These are phyloP conservation scores for thale cress (Arabidopsis thaliana) DNA, from an alignment of 345 rosid genomes.

Conservation along the genomic window DNA sequence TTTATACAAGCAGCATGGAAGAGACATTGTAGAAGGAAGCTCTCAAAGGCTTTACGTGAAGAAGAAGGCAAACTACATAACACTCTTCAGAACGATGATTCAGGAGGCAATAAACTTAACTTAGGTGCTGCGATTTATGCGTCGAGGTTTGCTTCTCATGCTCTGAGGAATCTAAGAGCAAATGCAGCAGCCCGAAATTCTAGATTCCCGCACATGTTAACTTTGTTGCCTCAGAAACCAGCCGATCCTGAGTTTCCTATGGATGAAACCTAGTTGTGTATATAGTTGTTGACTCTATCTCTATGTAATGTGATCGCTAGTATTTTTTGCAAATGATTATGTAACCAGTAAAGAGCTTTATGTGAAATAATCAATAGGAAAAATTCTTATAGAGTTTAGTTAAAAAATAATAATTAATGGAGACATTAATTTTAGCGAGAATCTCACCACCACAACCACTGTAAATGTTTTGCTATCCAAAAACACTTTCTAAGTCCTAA, in stretches of 20 bases:
- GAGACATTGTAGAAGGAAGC: constrained; percentile 45
- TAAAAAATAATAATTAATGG: too few relatives aligned
- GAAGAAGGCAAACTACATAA: constrained; percentile 48
- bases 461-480: too few relatives aligned
- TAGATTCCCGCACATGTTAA: constrained; percentile 49
- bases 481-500: too few relatives aligned
- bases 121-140: constrained; percentile 62
- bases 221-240: constrained; percentile 77
- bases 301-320: too few relatives aligned
- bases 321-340: too few relatives aligned
- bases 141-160: constrained; percentile 64
- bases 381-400: too few relatives aligned
- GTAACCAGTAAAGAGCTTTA: too few relatives aligned
- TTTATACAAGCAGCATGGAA: constrained; percentile 54
- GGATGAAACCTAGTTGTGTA: constrained; percentile 35
- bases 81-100: constrained; percentile 44
- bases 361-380: too few relatives aligned
- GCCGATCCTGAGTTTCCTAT: constrained; percentile 61
- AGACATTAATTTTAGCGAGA: too few relatives aligned
- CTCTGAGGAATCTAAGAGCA: constrained; percentile 50
- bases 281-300: too few relatives aligned
- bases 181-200: constrained; percentile 33
- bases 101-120: constrained; percentile 44
- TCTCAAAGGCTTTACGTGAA: constrained; percentile 42
- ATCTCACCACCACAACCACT: too few relatives aligned